Evolutionary conservation across 495 filamentous ascomycete species (phyloP), one percentile per base, ranked within the genome.

Genomic region (Collariella sp.): DNA sequence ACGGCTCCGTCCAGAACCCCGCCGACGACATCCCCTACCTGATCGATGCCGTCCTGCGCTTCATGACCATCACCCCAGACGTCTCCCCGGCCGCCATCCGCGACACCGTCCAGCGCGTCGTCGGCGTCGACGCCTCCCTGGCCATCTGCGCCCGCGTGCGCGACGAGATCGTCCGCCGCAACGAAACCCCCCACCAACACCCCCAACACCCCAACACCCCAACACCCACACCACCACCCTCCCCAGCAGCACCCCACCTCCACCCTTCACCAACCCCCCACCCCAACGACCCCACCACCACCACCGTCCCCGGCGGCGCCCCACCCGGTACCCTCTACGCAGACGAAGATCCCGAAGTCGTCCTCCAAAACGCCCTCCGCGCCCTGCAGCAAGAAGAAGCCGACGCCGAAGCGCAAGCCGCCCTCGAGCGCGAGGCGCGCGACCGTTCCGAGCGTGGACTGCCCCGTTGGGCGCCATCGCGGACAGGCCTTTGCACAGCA

Each of bases 11-110:
- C 10, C 63, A 64, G 7, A 72, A 72, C 56, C 66, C 67, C 10
- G 72, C 69, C 38, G 71, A 75, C 38, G 75, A 78, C 60, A 70
- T 78, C 29, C 63, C 66, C 20, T 78, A 78, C 63, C 67, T 78
- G 11, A 65, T 70, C 59, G 74, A 78, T 44, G 67, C 71, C 20
- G 69, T 78, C 4, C 72, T 72, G 12, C 70, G 72, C 36, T 74
- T 76, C 57, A 72, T 78, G 71, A 70, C 55, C 57, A 68, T 78
- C 52, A 67, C 64, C 26, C 57, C 72, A 31, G 74, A 76, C 50
- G 70, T 68, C 7, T 73, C 72, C 13, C 74, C 75, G 7, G 67
- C 72, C 35, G 67, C 71, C 22, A 76, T 78, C 51, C 71, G 69
- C 38, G 75, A 78, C 39, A 61, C 67, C 16, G 61, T 78, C 15